Conservation (phyloP, 768 basidiomycete species). For the Hygrophorus pudorinus region DNA sequence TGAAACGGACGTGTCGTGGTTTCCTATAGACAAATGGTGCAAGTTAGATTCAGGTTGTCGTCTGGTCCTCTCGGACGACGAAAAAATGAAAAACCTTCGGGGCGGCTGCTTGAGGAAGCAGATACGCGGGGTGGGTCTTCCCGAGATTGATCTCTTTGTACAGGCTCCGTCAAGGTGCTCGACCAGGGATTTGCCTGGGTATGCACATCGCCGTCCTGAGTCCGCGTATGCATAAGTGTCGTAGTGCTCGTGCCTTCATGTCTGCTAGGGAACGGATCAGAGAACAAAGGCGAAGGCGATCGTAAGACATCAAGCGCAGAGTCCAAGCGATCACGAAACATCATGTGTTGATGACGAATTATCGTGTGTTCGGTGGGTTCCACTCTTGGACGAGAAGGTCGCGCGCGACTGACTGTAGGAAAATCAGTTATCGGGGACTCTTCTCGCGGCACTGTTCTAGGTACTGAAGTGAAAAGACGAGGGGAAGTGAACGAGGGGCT, state of each 20-base stretch:
- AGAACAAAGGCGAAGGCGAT: conserved; percentile 19
- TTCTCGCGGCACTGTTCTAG: not conserved
- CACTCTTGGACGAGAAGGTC: not conserved
- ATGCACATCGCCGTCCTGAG: not conserved
- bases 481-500: not conserved
- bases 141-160: no score
- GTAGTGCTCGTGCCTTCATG: not conserved
- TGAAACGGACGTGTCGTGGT: no score
- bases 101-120: no score
- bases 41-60: no score
- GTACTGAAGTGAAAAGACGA: not conserved
- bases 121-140: no score
- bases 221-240: not conserved
- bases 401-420: not conserved
- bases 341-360: not conserved
- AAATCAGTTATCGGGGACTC: no score
- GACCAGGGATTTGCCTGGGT: not conserved
- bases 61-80: no score
- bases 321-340: conserved; percentile 24
- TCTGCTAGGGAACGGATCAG: not conserved
- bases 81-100: no score
- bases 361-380: not conserved
- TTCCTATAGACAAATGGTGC: no score
- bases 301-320: conserved; percentile 24
- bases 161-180: no score